A percentile compares a stretch with the other conserved stretches of the same genome.
Evolutionary conservation across 805 yeast species (phyloP).

Genomic region (Candida germanica): DNA sequence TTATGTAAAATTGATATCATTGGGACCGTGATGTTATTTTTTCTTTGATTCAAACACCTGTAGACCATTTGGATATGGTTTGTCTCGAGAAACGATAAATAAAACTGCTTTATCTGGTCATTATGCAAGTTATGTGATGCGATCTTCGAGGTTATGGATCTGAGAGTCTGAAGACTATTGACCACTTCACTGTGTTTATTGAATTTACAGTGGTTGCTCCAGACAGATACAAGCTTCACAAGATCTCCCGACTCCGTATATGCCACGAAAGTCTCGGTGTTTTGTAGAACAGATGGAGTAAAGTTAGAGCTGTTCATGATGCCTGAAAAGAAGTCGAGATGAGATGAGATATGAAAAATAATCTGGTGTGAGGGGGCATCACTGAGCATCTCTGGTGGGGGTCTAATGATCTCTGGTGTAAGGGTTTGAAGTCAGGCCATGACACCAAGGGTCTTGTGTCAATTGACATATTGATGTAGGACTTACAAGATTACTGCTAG

Average conservation of each 20-base stretch:
- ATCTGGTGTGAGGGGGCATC: no score
- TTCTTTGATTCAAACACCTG: constrained; percentile 58
- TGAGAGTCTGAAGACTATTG: background rate
- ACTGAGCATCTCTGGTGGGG: no score
- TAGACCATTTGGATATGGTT: constrained; percentile 62
- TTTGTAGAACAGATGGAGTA: constrained; percentile 2
- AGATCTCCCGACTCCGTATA: constrained; percentile 3
- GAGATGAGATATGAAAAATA: no score
- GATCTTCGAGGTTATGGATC: constrained; percentile 4
- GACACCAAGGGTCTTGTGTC: no score
- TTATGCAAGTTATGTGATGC: constrained; percentile 3
- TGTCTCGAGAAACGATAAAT: constrained; percentile 48
- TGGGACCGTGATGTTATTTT: constrained; percentile 61
- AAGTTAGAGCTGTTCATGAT: constrained; percentile 1
- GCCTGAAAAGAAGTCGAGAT: constrained; percentile 1
- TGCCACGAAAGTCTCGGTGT: constrained; percentile 1
- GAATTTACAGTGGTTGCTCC: constrained; percentile 5
- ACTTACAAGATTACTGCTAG: no score
- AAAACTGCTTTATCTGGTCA: constrained; percentile 13
- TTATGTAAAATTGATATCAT: constrained; percentile 54
- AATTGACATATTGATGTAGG: no score
- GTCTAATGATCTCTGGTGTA: no score
- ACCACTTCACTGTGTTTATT: constrained; percentile 4
- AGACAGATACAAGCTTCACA: constrained; percentile 1
- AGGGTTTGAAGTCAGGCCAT: no score